phyloP scores from a whole-genome alignment of 306 rosid genomes.

The Cucumis cinereus region DNA sequence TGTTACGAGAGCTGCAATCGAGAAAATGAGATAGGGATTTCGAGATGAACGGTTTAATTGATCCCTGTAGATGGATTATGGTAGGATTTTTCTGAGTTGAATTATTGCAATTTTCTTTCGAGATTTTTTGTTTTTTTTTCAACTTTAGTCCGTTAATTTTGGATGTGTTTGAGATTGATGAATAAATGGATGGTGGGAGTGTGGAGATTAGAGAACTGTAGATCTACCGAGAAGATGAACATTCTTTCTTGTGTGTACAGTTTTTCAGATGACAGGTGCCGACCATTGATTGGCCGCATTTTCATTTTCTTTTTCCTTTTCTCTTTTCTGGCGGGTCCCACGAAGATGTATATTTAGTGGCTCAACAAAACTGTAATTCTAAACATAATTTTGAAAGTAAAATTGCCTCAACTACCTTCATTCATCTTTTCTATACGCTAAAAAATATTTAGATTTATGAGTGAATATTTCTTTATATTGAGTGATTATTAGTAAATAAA shows the following conservation, averaged over 20 bases:
- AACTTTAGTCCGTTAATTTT: background rate
- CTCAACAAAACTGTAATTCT: background rate
- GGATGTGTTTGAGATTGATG: background rate
- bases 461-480: no score
- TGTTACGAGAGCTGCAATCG: constrained; percentile 1
- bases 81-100: background rate
- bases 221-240: background rate
- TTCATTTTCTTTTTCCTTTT: background rate
- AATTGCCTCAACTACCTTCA: background rate
- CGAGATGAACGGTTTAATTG: background rate
- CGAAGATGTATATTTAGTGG: background rate
- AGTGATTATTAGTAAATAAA: no score
- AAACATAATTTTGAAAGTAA: background rate
- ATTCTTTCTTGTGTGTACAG: background rate
- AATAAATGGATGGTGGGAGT: background rate
- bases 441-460: no score
- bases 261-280: background rate
- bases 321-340: background rate
- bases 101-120: background rate
- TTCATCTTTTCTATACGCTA: no score
- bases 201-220: background rate
- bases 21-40: background rate
- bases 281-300: background rate
- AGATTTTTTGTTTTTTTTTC: background rate
- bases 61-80: background rate